A percentile compares a stretch with the other conserved stretches of the same genome.
These are phyloP conservation scores for Ophiostoma ips DNA, from an alignment of 2,329 filamentous ascomycete species.

Conservation along the genomic window DNA sequence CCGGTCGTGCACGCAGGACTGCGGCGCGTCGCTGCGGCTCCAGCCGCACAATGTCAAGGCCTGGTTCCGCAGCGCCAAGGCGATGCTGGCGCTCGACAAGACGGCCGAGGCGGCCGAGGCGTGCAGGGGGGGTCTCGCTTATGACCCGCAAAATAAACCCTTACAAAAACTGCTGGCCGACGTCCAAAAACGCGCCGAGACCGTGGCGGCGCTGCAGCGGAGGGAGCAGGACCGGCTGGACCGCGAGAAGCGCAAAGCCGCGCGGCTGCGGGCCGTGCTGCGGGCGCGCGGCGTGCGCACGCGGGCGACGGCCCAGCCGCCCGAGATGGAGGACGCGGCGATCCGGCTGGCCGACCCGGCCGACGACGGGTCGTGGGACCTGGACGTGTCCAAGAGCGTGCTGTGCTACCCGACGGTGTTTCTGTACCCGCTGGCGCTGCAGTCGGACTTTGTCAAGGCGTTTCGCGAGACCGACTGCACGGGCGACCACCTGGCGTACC, in stretches of 20 bases:
- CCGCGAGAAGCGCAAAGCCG: constrained; percentile 39
- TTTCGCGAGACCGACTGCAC: constrained; percentile 67
- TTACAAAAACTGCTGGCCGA: constrained; percentile 45
- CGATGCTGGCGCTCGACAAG: constrained; percentile 66
- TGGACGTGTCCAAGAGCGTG: constrained; percentile 55
- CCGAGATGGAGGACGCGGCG: constrained; percentile 75
- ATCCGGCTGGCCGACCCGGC: constrained; percentile 51
- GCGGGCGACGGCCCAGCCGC: constrained; percentile 53
- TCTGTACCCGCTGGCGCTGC: constrained; percentile 67
- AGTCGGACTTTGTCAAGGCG: constrained; percentile 83
- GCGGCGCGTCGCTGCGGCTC: constrained; percentile 61
- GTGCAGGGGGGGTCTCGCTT: constrained; percentile 54
- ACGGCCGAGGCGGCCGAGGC: constrained; percentile 69
- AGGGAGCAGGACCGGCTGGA: constrained; percentile 39
- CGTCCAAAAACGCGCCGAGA: constrained; percentile 41
- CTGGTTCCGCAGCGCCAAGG: constrained; percentile 69
- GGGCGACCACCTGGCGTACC: constrained; percentile 65
- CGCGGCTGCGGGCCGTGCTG: constrained; percentile 52
- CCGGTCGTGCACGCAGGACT: constrained; percentile 73
- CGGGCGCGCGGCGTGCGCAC: constrained; percentile 55
- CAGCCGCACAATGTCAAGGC: constrained; percentile 80
- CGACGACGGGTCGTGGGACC: constrained; percentile 31
- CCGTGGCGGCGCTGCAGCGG: constrained; percentile 39
- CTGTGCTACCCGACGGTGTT: constrained; percentile 69
- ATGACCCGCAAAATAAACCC: constrained; percentile 58